Base-by-base conservation (phyloP, 768 basidiomycete genomes). In the Auricularia cornea region DNA sequence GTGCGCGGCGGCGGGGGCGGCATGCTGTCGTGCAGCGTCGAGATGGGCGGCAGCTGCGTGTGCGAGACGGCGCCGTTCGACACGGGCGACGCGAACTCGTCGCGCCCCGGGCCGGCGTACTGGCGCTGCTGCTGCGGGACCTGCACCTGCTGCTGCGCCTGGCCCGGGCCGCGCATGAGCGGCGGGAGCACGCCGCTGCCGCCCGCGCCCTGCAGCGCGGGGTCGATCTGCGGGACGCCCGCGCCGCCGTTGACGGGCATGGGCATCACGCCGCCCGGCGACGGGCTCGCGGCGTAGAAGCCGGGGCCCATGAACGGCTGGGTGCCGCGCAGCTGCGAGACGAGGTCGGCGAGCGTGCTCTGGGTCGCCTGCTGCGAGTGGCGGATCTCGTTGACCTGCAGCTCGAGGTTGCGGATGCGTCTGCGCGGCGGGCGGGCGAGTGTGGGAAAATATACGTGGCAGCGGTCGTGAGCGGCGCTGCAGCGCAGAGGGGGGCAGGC, bases 321-420 rank as follows among this genome's bases (percentile, higher is more conserved):
- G 80, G 74, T 80, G 65, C 77, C 79, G n/a, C 91, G 88, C 44
- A 97, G 75, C 67, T 91, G 87, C 20, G 84, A 79, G 60, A 90
- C 85, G 64, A 98, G 83, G 70, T 96, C 94, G 60, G 85, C 77
- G 12, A 98, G 80, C 0, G 85, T 89, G 68, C 79, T 88, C 68
- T 92, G 89, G 59, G 96, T 96, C 14, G 84, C 80, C 31, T 79
- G 76, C 72, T 92, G 90, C 0, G 85, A 81, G 62, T 83, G 80
- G 62, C 86, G 85, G 70, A 92, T 91, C 60, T 93, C 91, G 52
- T 88, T 83, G 61, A 96, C 94, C 74, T 92, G 91, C 30, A 82
- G 68, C 75, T 97, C 94, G 62, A 97, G 83, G 70, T 86, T 92
- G 69, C 92, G 86, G 66, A 97, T 95, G 59, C 94, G 92, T 73